Percentiles rank a stretch among this genome's conserved stretches.
phyloP scores from a whole-genome alignment of 768 basidiomycete species.

The Rhizopogon vinicolor region DNA sequence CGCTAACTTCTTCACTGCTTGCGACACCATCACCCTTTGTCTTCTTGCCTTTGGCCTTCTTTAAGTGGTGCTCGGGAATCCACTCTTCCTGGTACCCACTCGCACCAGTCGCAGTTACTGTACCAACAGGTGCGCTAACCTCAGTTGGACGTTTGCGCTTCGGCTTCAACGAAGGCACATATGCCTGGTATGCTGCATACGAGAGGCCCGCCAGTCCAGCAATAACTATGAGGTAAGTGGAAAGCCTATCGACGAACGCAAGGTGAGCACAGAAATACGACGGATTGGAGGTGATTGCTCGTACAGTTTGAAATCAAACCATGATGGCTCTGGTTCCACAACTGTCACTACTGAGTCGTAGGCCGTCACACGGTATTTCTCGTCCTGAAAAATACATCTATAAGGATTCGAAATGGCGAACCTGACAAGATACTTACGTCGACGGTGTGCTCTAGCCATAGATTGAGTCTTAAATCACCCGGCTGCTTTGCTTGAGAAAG shows the following conservation, averaged over 20 bases:
- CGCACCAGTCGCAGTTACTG: conserved; percentile 60
- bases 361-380: conserved; percentile 57
- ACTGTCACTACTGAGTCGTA: conserved; percentile 75
- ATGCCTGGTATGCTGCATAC: conserved; percentile 64
- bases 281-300: conserved; percentile 21
- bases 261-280: neutral
- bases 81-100: conserved; percentile 84
- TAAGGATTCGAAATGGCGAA: neutral
- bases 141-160: conserved; percentile 36
- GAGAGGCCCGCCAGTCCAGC: conserved; percentile 57
- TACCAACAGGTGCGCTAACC: conserved; percentile 50
- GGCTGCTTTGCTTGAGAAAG: conserved; percentile 39
- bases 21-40: conserved; percentile 40
- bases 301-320: conserved; percentile 79
- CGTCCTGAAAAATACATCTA: conserved; percentile 33
- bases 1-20: conserved; percentile 66
- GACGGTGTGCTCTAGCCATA: conserved; percentile 70
- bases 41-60: conserved; percentile 53
- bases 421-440: conserved; percentile 41
- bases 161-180: conserved; percentile 53
- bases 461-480: conserved; percentile 65
- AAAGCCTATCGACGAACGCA: conserved; percentile 33
- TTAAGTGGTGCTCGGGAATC: conserved; percentile 88
- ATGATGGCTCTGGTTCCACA: conserved; percentile 74
- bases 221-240: conserved; percentile 67